Evolutionary conservation across 345 rosid genomes (phyloP).

Genomic region (Tarenaya hassleriana): DNA sequence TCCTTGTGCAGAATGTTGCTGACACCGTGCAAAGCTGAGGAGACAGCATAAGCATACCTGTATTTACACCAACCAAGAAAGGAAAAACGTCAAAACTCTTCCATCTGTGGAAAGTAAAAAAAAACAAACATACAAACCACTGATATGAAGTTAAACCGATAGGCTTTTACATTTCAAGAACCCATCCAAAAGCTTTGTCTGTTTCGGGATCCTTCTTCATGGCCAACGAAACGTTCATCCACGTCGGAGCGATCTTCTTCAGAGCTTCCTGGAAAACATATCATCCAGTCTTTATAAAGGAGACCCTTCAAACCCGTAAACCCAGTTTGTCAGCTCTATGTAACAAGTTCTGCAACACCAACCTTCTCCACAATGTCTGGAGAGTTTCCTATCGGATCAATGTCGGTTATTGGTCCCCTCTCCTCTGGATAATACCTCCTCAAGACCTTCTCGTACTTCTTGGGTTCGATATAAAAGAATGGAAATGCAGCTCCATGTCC

Average conservation of each 20-base stretch:
- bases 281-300: background rate
- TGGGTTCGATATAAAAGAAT: constrained; percentile 95
- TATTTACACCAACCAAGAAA: constrained; percentile 14
- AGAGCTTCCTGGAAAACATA: constrained; percentile 54
- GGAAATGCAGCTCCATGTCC: constrained; percentile 93
- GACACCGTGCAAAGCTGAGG: constrained; percentile 91
- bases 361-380: constrained; percentile 93
- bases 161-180: constrained; percentile 79
- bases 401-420: constrained; percentile 71
- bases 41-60: constrained; percentile 97
- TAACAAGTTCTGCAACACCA: constrained; percentile 2
- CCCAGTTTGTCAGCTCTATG: constrained; percentile 2
- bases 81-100: constrained; percentile 5
- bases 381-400: constrained; percentile 95
- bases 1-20: constrained; percentile 76
- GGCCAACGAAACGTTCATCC: constrained; percentile 98
- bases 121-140: constrained; percentile 1
- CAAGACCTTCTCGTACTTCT: constrained; percentile 68
- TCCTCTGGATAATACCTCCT: constrained; percentile 74
- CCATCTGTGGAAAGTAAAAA: background rate
- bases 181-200: constrained; percentile 99
- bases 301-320: constrained; percentile 3
- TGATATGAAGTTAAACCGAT: background rate
- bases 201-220: constrained; percentile 97
- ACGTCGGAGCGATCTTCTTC: constrained; percentile 87